A percentile compares a stretch with the other conserved stretches of the same genome.
phyloP scores from a whole-genome alignment of 1,284 basidiomycete species.

The Sporisorium scitamineum region DNA sequence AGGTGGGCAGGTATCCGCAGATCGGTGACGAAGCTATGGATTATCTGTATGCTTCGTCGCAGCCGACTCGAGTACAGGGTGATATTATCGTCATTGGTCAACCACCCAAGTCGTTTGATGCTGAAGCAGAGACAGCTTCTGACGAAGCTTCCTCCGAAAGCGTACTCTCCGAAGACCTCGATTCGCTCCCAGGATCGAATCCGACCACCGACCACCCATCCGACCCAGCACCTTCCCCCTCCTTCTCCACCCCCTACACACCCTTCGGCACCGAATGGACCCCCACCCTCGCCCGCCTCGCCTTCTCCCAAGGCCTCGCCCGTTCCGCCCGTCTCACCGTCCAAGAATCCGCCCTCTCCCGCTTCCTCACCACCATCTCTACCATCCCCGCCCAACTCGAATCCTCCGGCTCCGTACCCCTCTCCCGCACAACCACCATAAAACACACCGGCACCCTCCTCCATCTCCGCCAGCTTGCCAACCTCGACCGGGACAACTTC shows the following conservation, averaged over 20 bases:
- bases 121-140: slow-evolving; percentile 12
- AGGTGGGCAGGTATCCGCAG: slow-evolving; percentile 48
- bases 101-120: slow-evolving; percentile 45
- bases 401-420: slow-evolving; percentile 57
- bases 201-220: neutral
- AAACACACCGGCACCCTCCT: slow-evolving; percentile 66
- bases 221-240: neutral
- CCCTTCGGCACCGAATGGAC: slow-evolving; percentile 56
- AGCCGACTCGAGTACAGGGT: slow-evolving; percentile 63
- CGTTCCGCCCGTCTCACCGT: slow-evolving; percentile 65
- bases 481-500: slow-evolving; percentile 65
- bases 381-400: slow-evolving; percentile 58
- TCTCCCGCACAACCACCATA: slow-evolving; percentile 62
- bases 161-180: neutral
- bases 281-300: slow-evolving; percentile 58
- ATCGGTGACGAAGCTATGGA: slow-evolving; percentile 68
- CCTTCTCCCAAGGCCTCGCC: slow-evolving; percentile 66
- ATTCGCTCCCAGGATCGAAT: neutral
- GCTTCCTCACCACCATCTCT: slow-evolving; percentile 54
- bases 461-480: slow-evolving; percentile 59
- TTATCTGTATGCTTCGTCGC: slow-evolving; percentile 54
- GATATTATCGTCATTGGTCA: slow-evolving; percentile 66
- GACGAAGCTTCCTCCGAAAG: neutral
- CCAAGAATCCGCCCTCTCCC: slow-evolving; percentile 57
- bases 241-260: slow-evolving; percentile 10